phyloP scores from a whole-genome alignment of 371 early-diverging fungal genomes.

The Batkoa obscura region DNA sequence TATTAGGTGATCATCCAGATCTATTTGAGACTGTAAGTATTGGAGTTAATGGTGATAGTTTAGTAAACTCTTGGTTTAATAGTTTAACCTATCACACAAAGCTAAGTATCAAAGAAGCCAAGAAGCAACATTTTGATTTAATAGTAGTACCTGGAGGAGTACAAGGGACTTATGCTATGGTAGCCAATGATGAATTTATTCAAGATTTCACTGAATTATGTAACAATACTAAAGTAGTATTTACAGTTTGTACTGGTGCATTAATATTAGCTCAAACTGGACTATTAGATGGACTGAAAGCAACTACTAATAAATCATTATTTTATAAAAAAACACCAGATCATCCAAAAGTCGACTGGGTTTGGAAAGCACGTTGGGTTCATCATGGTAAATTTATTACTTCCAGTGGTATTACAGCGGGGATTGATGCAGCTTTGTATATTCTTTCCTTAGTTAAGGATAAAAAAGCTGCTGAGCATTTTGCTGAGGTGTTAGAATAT shows the following conservation, averaged over 20 bases:
- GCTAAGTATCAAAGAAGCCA: background rate
- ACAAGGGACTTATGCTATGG: background rate
- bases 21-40: background rate
- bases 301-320: background rate
- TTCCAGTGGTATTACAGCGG: background rate
- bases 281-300: background rate
- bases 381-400: background rate
- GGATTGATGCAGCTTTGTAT: conserved; percentile 1
- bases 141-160: background rate
- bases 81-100: background rate
- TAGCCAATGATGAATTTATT: background rate
- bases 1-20: background rate
- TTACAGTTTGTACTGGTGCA: background rate
- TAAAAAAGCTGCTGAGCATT: background rate
- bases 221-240: background rate
- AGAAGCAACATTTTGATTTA: background rate
- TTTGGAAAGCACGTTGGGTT: background rate
- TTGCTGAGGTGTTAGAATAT: background rate
- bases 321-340: background rate
- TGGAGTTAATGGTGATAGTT: background rate
- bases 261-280: background rate
- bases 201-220: background rate
- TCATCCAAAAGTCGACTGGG: background rate
- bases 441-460: background rate
- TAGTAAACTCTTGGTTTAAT: background rate